These are phyloP conservation scores for Ustilago esculenta DNA, from an alignment of 1,284 basidiomycete genomes.

Conservation along the genomic window DNA sequence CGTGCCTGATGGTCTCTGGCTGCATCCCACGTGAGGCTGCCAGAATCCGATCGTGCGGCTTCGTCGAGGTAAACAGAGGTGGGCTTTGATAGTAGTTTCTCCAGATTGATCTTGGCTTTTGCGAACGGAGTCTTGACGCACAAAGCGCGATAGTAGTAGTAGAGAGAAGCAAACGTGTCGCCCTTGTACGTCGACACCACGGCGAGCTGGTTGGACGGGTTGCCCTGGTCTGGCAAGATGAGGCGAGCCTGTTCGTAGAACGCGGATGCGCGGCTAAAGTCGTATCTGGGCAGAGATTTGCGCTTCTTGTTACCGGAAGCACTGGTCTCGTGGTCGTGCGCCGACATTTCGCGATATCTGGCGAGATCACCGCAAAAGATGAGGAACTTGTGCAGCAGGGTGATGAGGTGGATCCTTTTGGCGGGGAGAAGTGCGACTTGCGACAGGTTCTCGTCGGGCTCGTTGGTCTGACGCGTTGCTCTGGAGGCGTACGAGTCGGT, in stretches of 20 bases:
- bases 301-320: constrained; percentile 12
- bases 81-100: constrained; percentile 68
- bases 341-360: constrained; percentile 87
- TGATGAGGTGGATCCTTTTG: constrained; percentile 51
- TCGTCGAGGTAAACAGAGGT: constrained; percentile 38
- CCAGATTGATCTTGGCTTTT: constrained; percentile 85
- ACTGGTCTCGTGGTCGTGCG: constrained; percentile 28
- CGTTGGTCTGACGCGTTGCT: constrained; percentile 28
- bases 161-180: constrained; percentile 81
- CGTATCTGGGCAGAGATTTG: constrained; percentile 24
- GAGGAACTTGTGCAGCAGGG: constrained; percentile 82
- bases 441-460: constrained; percentile 40
- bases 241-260: constrained; percentile 62
- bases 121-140: constrained; percentile 87
- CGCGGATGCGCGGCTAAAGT: constrained; percentile 53
- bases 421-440: constrained; percentile 46
- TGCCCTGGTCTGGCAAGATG: constrained; percentile 68
- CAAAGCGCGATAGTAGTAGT: constrained; percentile 90
- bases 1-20: constrained; percentile 23
- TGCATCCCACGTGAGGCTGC: constrained; percentile 24
- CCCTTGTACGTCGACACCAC: constrained; percentile 85
- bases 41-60: constrained; percentile 15
- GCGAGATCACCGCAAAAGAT: constrained; percentile 93
- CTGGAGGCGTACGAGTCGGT: constrained; percentile 37
- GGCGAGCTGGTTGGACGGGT: constrained; percentile 93